phyloP scores from a whole-genome alignment of 177 flowering plant species.

The Telopea speciosissima region DNA sequence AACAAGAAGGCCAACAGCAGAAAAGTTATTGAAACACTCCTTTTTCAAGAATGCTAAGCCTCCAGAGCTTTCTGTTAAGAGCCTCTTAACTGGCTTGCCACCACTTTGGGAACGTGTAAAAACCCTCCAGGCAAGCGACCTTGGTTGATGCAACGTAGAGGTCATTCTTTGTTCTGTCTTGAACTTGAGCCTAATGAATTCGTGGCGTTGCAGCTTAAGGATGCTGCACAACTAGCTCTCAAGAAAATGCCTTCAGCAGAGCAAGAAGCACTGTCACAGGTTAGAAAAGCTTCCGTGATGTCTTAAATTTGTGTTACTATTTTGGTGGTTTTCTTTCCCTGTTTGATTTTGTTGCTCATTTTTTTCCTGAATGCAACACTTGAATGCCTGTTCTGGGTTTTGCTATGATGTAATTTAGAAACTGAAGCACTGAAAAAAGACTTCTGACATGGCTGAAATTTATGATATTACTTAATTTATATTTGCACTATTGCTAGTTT shows the following conservation, averaged over 20 bases:
- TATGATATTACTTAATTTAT: background rate
- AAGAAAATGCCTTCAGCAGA: slow-evolving; percentile 97
- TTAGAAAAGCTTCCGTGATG: slow-evolving; percentile 20
- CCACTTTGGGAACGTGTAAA: slow-evolving; percentile 90
- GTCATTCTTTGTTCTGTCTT: slow-evolving; percentile 4
- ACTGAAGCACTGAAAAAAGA: background rate
- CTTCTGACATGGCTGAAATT: background rate
- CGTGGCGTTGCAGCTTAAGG: slow-evolving; percentile 64
- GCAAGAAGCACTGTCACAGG: slow-evolving; percentile 97
- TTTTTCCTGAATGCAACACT: background rate
- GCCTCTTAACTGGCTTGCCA: slow-evolving; percentile 66
- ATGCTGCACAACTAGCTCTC: slow-evolving; percentile 91
- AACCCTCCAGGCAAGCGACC: slow-evolving; percentile 58
- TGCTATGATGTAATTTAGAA: background rate
- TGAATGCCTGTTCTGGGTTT: background rate
- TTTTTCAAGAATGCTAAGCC: slow-evolving; percentile 87
- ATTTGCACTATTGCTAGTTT: background rate
- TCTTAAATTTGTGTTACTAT: background rate
- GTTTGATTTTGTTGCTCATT: background rate
- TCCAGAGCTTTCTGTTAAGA: slow-evolving; percentile 71
- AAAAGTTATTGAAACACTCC: slow-evolving; percentile 78
- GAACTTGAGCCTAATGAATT: background rate
- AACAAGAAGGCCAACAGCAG: slow-evolving; percentile 93
- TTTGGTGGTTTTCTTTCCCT: too few species aligned
- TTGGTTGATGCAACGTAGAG: background rate